phyloP scores from a whole-genome alignment of 208 protist species.

The Trypanosoma theileri region DNA sequence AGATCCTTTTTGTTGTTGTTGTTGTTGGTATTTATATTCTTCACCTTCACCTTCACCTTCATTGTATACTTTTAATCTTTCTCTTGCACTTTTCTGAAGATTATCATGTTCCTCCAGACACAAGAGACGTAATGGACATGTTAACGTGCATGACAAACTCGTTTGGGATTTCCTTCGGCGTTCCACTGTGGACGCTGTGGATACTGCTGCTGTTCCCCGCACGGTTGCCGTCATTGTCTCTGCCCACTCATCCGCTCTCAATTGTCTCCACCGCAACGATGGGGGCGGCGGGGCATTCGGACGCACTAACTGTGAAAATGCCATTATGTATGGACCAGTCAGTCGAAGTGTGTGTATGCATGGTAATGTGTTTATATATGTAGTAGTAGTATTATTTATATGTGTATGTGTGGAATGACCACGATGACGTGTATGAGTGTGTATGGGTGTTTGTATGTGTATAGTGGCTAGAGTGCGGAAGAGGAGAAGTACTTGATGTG shows the following conservation, averaged over 20 bases:
- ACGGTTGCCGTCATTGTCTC: conserved; percentile 3
- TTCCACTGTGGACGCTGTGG: not conserved
- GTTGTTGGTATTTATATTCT: not conserved
- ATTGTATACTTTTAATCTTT: not conserved
- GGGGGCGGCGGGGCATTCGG: not conserved
- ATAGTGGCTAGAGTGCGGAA: not conserved
- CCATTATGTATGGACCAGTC: not conserved
- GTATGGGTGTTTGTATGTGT: not conserved
- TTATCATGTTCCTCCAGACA: not conserved
- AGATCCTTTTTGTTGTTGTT: too few species aligned
- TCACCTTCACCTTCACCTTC: not conserved
- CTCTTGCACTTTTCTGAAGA: too few species aligned
- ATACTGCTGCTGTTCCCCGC: not conserved
- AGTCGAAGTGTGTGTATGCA: conserved; percentile 2
- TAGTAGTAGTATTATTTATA: not conserved
- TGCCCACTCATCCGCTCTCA: conserved; percentile 5
- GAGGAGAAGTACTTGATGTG: conserved; percentile 18
- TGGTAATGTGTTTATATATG: not conserved
- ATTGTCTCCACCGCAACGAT: not conserved
- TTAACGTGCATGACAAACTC: conserved; percentile 18
- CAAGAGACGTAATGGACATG: not conserved
- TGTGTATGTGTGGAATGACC: not conserved
- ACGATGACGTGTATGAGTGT: not conserved
- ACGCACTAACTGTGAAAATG: conserved; percentile 15
- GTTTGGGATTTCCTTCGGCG: conserved; percentile 8